Percentiles rank a stretch among this genome's conserved stretches.
These are phyloP conservation scores for Hypomontagnella submonticulosa DNA, from an alignment of 495 filamentous ascomycete species.

Conservation along the genomic window DNA sequence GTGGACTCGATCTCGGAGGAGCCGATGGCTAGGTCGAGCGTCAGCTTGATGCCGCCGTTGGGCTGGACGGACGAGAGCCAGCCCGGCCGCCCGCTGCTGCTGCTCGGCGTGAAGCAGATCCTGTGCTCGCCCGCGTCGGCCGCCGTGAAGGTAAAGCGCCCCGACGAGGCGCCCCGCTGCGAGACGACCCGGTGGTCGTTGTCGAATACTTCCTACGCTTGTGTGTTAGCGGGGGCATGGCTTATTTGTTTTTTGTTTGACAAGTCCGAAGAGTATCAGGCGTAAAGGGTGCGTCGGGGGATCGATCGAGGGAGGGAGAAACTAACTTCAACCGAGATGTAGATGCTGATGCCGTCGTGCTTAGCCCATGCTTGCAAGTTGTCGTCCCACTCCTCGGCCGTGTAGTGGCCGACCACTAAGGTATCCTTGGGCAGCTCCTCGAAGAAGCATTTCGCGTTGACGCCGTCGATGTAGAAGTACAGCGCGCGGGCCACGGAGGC, in stretches of 20 bases:
- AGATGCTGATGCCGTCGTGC: slow-evolving; percentile 79
- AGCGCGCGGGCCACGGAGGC: slow-evolving; percentile 74
- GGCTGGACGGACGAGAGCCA: slow-evolving; percentile 75
- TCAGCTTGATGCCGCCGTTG: slow-evolving; percentile 80
- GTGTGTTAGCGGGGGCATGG: neutral
- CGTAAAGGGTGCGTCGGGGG: no score
- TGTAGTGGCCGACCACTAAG: slow-evolving; percentile 91
- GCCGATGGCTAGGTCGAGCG: slow-evolving; percentile 92
- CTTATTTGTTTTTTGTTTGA: slow-evolving; percentile 1
- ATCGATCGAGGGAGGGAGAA: slow-evolving; percentile 42
- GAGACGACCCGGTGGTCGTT: slow-evolving; percentile 96
- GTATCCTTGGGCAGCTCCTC: slow-evolving; percentile 98
- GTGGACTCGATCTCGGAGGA: slow-evolving; percentile 93
- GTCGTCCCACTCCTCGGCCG: slow-evolving; percentile 80
- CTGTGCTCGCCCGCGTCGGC: slow-evolving; percentile 93
- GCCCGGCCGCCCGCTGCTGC: slow-evolving; percentile 65
- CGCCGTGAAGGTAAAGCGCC: slow-evolving; percentile 95
- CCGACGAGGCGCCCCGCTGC: slow-evolving; percentile 77
- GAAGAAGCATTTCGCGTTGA: slow-evolving; percentile 89
- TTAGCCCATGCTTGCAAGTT: slow-evolving; percentile 70
- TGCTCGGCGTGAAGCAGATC: slow-evolving; percentile 89
- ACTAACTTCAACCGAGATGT: slow-evolving; percentile 84
- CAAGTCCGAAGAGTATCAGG: no score
- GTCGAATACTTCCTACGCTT: slow-evolving; percentile 84
- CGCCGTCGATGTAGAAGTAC: slow-evolving; percentile 95